Conservation (phyloP, 345 rosid species). For the Capsella bursapastoris region DNA sequence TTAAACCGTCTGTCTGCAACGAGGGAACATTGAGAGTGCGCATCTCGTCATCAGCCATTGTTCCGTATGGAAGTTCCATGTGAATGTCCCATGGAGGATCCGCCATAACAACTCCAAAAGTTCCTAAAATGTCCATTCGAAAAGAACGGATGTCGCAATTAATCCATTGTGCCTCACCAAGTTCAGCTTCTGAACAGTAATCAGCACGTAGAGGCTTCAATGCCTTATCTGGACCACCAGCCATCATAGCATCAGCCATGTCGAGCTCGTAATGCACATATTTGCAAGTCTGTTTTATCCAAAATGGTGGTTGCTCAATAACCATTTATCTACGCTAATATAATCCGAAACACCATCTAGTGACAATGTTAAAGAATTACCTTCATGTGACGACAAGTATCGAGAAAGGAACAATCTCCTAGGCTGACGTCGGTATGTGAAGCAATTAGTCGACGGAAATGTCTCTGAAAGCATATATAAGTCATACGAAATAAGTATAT, state of each 20-base stretch:
- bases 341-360: constrained; percentile 4
- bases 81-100: constrained; percentile 99
- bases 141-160: constrained; percentile 90
- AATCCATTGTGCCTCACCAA: constrained; percentile 98
- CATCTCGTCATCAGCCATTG: constrained; percentile 99
- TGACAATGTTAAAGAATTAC: constrained; percentile 42
- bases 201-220: constrained; percentile 90
- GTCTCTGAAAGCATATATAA: constrained; percentile 63
- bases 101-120: constrained; percentile 98
- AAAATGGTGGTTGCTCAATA: constrained; percentile 9
- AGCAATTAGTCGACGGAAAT: constrained; percentile 91
- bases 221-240: constrained; percentile 70
- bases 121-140: constrained; percentile 96
- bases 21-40: constrained; percentile 97
- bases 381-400: constrained; percentile 99
- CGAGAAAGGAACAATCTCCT: constrained; percentile 99
- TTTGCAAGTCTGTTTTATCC: constrained; percentile 79
- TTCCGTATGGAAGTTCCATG: constrained; percentile 99
- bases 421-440: constrained; percentile 90
- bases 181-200: constrained; percentile 96
- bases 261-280: constrained; percentile 98
- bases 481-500: background rate
- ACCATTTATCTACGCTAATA: background rate
- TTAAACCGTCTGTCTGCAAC: constrained; percentile 96
- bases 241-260: constrained; percentile 74